Evolutionary conservation across 441 rosid species (phyloP).

Genomic region (Syzygium malaccense): DNA sequence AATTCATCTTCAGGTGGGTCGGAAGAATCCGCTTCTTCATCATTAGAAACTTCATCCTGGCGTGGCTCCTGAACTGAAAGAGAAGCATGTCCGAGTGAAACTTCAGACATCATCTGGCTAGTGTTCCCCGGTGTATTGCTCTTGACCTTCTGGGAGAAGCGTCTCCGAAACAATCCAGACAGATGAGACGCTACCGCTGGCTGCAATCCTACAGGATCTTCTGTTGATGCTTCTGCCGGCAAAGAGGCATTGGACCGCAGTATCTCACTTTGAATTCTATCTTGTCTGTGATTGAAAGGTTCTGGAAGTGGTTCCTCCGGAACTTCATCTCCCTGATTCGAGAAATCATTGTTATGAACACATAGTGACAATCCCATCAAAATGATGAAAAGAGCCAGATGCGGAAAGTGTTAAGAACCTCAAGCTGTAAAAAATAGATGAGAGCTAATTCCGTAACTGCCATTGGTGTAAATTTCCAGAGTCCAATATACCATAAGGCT

Average conservation of each 20-base stretch:
- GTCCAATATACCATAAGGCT: not conserved
- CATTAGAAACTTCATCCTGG: conserved; percentile 1
- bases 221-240: conserved; percentile 6
- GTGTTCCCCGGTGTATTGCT: not conserved
- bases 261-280: not conserved
- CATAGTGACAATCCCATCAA: not conserved
- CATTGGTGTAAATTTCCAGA: not conserved
- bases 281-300: conserved; percentile 33
- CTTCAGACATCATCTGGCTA: not conserved
- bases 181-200: conserved; percentile 39
- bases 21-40: conserved; percentile 8
- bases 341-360: not conserved
- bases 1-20: conserved; percentile 3
- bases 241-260: conserved; percentile 1
- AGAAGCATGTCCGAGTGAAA: conserved; percentile 10
- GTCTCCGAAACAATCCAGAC: conserved; percentile 30
- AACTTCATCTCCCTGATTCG: conserved; percentile 62
- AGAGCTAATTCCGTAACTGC: not conserved
- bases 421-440: not conserved
- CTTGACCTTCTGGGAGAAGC: conserved; percentile 25
- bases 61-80: conserved; percentile 3
- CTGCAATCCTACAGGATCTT: conserved; percentile 6
- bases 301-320: conserved; percentile 71
- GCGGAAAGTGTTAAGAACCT: not conserved
- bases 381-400: not conserved